phyloP scores from a whole-genome alignment of 2,329 filamentous ascomycete genomes.

The Chrysosporium keratinophilum region DNA sequence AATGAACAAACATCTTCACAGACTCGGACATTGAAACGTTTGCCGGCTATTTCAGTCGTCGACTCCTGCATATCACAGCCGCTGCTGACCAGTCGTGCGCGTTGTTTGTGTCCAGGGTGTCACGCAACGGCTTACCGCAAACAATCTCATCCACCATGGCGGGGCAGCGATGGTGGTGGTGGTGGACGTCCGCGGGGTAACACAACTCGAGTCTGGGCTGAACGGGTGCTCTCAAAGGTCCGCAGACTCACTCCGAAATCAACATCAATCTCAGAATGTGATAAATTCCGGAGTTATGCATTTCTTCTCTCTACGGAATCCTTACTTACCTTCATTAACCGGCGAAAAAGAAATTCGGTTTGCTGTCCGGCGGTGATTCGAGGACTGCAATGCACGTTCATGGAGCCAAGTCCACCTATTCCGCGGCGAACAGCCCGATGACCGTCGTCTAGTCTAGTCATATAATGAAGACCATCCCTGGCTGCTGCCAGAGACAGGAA shows the following conservation, averaged over 20 bases:
- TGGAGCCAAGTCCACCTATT: too few species aligned
- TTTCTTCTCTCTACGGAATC: background rate
- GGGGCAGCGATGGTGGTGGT: background rate
- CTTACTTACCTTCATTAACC: slow-evolving; percentile 5
- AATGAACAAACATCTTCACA: too few species aligned
- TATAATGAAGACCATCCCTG: too few species aligned
- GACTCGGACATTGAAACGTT: too few species aligned
- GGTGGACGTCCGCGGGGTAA: background rate
- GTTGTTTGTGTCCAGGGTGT: background rate
- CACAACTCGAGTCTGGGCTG: background rate
- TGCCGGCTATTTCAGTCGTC: background rate
- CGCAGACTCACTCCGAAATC: too few species aligned
- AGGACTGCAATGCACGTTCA: background rate
- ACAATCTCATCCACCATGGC: background rate
- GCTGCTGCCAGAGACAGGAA: too few species aligned
- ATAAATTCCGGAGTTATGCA: too few species aligned
- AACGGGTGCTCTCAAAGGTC: too few species aligned
- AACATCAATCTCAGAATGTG: too few species aligned
- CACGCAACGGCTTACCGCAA: background rate
- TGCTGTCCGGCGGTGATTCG: background rate
- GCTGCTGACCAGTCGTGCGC: background rate
- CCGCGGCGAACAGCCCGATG: too few species aligned
- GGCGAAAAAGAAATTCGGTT: background rate
- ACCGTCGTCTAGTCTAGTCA: too few species aligned
- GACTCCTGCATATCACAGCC: slow-evolving; percentile 2